Evolutionary conservation across 331 rosid species (phyloP).

Genomic region (Cydonia oblonga): DNA sequence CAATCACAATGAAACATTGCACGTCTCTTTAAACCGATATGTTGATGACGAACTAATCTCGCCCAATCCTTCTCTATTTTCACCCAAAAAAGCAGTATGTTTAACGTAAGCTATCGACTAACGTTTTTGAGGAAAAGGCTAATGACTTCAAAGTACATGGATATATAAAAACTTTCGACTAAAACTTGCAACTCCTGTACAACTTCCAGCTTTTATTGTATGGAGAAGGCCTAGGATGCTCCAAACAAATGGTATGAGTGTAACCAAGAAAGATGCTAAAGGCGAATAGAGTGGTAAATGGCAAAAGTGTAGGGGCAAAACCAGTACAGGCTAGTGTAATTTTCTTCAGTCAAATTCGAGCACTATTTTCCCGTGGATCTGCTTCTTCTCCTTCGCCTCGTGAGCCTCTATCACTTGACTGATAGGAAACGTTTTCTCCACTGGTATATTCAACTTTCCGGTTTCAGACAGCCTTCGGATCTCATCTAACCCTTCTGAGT

Average conservation of each 20-base stretch:
- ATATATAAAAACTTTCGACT: slow-evolving; percentile 13
- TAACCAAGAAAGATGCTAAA: background rate
- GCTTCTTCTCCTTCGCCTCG: slow-evolving; percentile 64
- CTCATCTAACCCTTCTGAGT: slow-evolving; percentile 73
- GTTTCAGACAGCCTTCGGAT: slow-evolving; percentile 65
- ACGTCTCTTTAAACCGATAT: too few species aligned
- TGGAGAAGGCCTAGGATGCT: slow-evolving; percentile 7
- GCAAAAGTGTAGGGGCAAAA: background rate
- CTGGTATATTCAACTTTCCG: slow-evolving; percentile 73
- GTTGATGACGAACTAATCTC: too few species aligned
- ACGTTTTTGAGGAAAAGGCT: background rate
- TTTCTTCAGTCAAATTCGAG: slow-evolving; percentile 54
- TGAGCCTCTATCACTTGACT: slow-evolving; percentile 83
- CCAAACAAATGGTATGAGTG: background rate
- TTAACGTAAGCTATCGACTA: too few species aligned
- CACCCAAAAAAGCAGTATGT: too few species aligned
- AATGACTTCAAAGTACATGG: background rate
- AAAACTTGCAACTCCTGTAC: slow-evolving; percentile 14
- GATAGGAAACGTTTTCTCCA: slow-evolving; percentile 73
- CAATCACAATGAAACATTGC: too few species aligned
- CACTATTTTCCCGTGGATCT: slow-evolving; percentile 74
- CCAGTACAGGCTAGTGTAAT: background rate
- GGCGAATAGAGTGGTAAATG: background rate
- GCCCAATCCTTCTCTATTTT: too few species aligned
- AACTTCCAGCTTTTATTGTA: slow-evolving; percentile 9